Evolutionary conservation across 345 rosid genomes (phyloP).

Genomic region (Pistacia integerrima): DNA sequence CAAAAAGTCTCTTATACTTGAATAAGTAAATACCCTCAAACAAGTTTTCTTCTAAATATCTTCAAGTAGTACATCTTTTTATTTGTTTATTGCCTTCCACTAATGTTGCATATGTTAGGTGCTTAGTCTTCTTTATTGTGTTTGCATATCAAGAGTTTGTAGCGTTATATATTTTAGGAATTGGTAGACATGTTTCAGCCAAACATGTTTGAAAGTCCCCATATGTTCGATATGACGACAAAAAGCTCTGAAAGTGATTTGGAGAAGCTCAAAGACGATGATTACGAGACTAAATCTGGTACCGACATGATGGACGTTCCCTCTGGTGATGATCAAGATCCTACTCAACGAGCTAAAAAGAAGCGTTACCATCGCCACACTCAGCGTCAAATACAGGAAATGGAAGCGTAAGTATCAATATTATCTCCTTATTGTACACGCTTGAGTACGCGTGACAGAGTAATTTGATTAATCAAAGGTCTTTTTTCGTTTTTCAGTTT

Average conservation of each 20-base stretch:
- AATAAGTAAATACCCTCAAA: background rate
- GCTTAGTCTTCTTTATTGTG: background rate
- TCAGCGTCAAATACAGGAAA: slow-evolving; percentile 92
- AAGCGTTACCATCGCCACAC: slow-evolving; percentile 97
- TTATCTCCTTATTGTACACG: background rate
- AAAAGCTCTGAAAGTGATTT: slow-evolving; percentile 62
- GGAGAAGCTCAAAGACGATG: slow-evolving; percentile 64
- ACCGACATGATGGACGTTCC: slow-evolving; percentile 63
- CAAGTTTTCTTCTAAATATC: background rate
- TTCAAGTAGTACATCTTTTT: background rate
- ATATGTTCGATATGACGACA: slow-evolving; percentile 64
- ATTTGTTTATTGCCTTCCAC: background rate
- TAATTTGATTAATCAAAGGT: background rate
- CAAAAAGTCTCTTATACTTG: background rate
- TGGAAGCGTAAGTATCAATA: slow-evolving; percentile 76
- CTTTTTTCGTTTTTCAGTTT: slow-evolving; percentile 44
- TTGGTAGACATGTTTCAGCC: slow-evolving; percentile 61
- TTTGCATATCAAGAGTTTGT: slow-evolving; percentile 15
- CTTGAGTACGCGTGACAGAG: background rate
- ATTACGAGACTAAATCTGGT: slow-evolving; percentile 77
- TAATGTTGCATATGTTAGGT: background rate
- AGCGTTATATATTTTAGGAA: slow-evolving; percentile 9
- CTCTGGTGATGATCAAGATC: slow-evolving; percentile 79
- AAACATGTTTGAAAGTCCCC: slow-evolving; percentile 71
- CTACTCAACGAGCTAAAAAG: slow-evolving; percentile 65